Evolutionary conservation across 371 early-diverging fungal genomes (phyloP), one percentile per base, ranked within the genome.

Genomic region (Zychaea mexicana): DNA sequence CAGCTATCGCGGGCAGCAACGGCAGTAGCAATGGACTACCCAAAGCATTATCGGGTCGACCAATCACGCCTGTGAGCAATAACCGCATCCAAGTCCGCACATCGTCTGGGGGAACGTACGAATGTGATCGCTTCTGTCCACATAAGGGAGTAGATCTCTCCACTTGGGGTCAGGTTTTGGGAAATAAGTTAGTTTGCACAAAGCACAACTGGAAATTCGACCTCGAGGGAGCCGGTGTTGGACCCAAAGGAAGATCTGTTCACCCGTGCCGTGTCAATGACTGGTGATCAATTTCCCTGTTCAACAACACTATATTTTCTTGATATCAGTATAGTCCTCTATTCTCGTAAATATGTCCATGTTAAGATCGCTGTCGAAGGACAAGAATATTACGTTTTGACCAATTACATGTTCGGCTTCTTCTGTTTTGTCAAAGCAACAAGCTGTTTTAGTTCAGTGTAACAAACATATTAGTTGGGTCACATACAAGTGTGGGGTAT

Each of bases 91-190:
- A 79, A 52, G 84, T 90, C 21, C 74, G 74, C 27, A 79, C 87
- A 12, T 60, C 70, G 1, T 66, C 78, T 62, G 87, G 87, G 15
- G 66, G 73, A n/a, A 74, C 82, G 1, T 90, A 79, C 58, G 90
- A 90, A 68, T 85, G 84, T 42, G 87, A 88, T 69, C 77, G 89
- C 30, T 86, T 74, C 63, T 90, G 90, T 65, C 90, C 90, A 46
- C 90, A 90, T 60, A 86, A 89, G 61, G 73, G 81, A 17, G 85
- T 86, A 19, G 90, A 90, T 77, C 73, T 90, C 46, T 69, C 77
- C 27, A 78, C 85, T n/a, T 81, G 86, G 85, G 86, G 87, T 8
- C 83, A 82, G 38, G 86, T 88, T 5, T 49, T 86, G 22, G 90
- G 90, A 5, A 74, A 79, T 46, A 78, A 71, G 13, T 55, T 90